These are phyloP conservation scores for Leccinum subrobustum DNA, from an alignment of 1,284 basidiomycete genomes.

Conservation along the genomic window DNA sequence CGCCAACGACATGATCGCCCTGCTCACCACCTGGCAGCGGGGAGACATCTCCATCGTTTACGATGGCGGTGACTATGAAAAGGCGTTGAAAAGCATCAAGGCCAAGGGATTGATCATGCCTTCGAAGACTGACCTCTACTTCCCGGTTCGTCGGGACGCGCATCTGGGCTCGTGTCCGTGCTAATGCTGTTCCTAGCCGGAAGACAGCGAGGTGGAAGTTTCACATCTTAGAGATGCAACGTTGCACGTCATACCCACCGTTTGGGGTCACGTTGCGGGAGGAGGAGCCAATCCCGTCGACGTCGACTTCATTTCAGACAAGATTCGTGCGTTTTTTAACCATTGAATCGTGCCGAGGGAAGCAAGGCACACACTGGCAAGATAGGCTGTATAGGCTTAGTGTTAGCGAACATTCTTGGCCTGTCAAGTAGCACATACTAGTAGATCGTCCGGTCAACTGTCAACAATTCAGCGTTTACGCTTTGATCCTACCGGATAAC, in stretches of 20 bases:
- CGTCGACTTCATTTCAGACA: constrained; percentile 28
- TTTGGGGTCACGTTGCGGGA: constrained; percentile 35
- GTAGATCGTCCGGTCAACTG: neutral
- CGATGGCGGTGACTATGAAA: constrained; percentile 30
- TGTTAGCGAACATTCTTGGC: neutral
- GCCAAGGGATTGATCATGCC: constrained; percentile 36
- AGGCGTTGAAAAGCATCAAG: constrained; percentile 30
- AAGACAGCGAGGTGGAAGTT: constrained; percentile 32
- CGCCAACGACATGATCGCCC: constrained; percentile 40
- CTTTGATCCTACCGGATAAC: too few species aligned
- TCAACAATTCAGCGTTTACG: neutral
- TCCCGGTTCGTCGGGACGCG: constrained; percentile 26
- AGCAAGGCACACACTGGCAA: neutral
- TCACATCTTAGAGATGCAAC: constrained; percentile 28
- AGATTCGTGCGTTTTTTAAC: constrained; percentile 27
- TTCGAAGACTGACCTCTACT: constrained; percentile 36
- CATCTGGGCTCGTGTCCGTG: neutral
- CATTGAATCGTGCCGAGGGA: neutral
- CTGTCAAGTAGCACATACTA: neutral
- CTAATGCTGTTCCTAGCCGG: constrained; percentile 24
- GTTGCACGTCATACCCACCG: constrained; percentile 31
- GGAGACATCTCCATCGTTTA: constrained; percentile 39
- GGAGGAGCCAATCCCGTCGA: constrained; percentile 30
- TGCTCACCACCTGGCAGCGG: constrained; percentile 40
- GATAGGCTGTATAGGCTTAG: neutral